Conservation (phyloP, 495 filamentous ascomycete species). For the Rusavskia elegans region DNA sequence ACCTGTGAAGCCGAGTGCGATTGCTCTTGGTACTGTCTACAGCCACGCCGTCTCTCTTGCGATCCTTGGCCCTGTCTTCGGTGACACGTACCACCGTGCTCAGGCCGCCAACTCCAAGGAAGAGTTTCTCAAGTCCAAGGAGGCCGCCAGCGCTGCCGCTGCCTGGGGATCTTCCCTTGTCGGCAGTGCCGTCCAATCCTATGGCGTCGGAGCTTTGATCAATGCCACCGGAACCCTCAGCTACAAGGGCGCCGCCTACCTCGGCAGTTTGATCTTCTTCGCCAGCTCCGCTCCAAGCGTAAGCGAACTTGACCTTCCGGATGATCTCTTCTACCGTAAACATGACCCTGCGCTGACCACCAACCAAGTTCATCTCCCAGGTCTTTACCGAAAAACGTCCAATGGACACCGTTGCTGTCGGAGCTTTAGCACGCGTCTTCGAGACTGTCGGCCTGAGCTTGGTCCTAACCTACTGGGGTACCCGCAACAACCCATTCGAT, state of each 20-base stretch:
- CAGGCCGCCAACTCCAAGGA: constrained; percentile 87
- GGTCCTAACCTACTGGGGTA: constrained; percentile 96
- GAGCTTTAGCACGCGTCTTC: constrained; percentile 63
- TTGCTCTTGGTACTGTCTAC: constrained; percentile 89
- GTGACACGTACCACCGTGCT: constrained; percentile 86
- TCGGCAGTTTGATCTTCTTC: constrained; percentile 80
- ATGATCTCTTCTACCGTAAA: background rate
- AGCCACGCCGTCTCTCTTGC: constrained; percentile 72
- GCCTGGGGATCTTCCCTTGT: constrained; percentile 82
- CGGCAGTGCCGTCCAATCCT: constrained; percentile 80
- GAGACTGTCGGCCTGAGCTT: constrained; percentile 86
- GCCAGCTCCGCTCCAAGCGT: constrained; percentile 79
- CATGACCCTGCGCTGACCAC: background rate
- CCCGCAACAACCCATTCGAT: constrained; percentile 72
- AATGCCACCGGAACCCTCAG: constrained; percentile 85
- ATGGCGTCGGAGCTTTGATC: constrained; percentile 88
- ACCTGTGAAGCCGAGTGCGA: constrained; percentile 92
- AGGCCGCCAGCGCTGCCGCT: constrained; percentile 71
- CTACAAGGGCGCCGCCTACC: constrained; percentile 94
- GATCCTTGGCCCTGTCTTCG: constrained; percentile 79
- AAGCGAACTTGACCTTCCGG: constrained; percentile 24
- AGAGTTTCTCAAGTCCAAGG: constrained; percentile 87
- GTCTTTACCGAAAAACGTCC: constrained; percentile 82
- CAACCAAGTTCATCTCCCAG: constrained; percentile 63
- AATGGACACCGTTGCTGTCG: constrained; percentile 75